phyloP scores from a whole-genome alignment of 2,329 filamentous ascomycete genomes.

The Cladosporium sphaerospermum region DNA sequence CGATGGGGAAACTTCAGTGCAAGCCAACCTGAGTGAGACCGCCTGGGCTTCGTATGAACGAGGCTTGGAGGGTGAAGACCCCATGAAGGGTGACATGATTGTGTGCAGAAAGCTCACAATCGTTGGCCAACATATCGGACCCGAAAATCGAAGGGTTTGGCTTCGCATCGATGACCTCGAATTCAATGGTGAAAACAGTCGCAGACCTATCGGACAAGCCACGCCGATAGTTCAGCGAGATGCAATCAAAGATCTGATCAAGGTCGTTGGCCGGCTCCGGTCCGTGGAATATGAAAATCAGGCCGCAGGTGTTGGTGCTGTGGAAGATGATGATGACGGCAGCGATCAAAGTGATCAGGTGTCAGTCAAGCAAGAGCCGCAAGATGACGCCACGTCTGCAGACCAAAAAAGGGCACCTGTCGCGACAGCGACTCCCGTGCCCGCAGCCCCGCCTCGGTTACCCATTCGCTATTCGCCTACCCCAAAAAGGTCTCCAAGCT shows the following conservation, averaged over 20 bases:
- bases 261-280: conserved; percentile 19
- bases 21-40: conserved; percentile 20
- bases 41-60: conserved; percentile 12
- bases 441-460: too few species aligned
- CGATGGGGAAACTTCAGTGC: conserved; percentile 23
- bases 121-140: conserved; percentile 24
- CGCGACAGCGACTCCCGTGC: too few species aligned
- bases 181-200: conserved; percentile 21
- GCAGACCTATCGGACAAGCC: conserved; percentile 18
- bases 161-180: conserved; percentile 23
- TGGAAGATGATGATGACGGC: neutral
- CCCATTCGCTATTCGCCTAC: too few species aligned
- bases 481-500: too few species aligned
- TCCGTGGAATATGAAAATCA: conserved; percentile 2
- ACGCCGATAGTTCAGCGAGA: conserved; percentile 17
- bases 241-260: conserved; percentile 16
- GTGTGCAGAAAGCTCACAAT: conserved; percentile 18
- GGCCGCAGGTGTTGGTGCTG: conserved; percentile 8
- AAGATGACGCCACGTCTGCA: neutral
- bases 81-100: conserved; percentile 22
- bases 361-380: neutral
- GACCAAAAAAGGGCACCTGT: too few species aligned
- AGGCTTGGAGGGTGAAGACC: conserved; percentile 1
- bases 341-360: neutral
- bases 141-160: conserved; percentile 20